Conservation (phyloP, 331 rosid genomes). For the Malus hybrid region DNA sequence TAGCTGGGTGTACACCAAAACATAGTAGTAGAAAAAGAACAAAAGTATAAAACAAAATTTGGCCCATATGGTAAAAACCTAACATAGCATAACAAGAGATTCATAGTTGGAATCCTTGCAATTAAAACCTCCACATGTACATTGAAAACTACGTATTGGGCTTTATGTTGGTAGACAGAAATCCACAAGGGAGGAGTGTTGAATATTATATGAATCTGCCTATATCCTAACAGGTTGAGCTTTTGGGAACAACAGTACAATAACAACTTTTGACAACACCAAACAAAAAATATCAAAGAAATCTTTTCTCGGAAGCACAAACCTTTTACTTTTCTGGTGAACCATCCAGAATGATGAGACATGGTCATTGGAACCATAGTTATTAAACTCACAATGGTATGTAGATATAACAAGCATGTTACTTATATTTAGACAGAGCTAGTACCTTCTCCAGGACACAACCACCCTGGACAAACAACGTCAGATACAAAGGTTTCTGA, state of each 20-base stretch:
- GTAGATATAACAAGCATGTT: no score
- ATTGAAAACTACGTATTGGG: no score
- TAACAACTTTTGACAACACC: not conserved
- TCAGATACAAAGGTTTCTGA: no score
- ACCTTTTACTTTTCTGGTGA: constrained; percentile 81
- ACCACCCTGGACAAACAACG: no score
- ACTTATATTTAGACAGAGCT: no score
- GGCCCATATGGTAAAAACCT: not conserved
- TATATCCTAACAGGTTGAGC: not conserved
- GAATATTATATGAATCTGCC: not conserved
- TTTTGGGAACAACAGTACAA: not conserved
- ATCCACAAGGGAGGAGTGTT: not conserved
- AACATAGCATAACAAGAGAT: not conserved
- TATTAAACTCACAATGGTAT: constrained; percentile 3
- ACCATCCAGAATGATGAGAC: constrained; percentile 85
- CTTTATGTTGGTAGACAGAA: no score
- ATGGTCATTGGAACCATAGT: constrained; percentile 34
- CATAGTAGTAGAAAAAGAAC: not conserved
- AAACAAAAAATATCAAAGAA: not conserved
- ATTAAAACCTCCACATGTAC: not conserved
- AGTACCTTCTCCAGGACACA: no score
- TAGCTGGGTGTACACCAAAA: no score
- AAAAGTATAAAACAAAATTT: not conserved
- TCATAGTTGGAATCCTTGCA: not conserved
- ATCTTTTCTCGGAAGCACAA: constrained; percentile 6